phyloP scores from a whole-genome alignment of 148 eudicot species.

The Silene conica region DNA sequence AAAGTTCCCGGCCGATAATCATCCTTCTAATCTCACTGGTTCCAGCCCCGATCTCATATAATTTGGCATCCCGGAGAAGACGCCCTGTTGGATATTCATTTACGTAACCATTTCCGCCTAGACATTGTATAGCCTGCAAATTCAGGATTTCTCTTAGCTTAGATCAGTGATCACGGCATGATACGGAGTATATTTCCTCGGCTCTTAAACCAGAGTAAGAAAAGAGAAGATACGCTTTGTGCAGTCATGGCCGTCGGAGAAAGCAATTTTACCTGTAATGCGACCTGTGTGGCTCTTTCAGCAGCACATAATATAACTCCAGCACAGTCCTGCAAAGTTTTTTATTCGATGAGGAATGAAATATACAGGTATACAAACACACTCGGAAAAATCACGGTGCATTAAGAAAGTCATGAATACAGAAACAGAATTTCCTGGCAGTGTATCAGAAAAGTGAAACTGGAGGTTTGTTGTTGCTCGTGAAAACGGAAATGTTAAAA shows the following conservation, averaged over 20 bases:
- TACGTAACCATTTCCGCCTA: conserved; percentile 93
- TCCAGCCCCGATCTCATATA: conserved; percentile 97
- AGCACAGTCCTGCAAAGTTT: conserved; percentile 75
- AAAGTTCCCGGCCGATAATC: conserved; percentile 81
- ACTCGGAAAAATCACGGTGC: no score
- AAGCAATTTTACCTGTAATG: conserved; percentile 64
- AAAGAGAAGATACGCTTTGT: no score
- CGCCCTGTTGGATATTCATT: conserved; percentile 96
- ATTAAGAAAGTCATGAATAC: no score
- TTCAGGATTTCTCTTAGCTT: background rate
- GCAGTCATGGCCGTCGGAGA: background rate
- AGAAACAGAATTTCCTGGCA: no score
- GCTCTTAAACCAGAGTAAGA: no score
- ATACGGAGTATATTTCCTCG: no score
- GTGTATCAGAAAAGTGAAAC: no score
- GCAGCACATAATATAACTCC: conserved; percentile 90
- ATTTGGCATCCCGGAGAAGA: conserved; percentile 89
- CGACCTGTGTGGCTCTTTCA: conserved; percentile 99
- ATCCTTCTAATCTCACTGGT: conserved; percentile 94
- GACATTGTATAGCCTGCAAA: conserved; percentile 89
- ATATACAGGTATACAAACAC: no score
- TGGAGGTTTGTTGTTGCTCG: no score
- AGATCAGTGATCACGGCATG: no score
- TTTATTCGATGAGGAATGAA: background rate
- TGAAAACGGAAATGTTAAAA: no score